Evolutionary conservation across 345 rosid genomes (phyloP).

Genomic region (Salix brachista): DNA sequence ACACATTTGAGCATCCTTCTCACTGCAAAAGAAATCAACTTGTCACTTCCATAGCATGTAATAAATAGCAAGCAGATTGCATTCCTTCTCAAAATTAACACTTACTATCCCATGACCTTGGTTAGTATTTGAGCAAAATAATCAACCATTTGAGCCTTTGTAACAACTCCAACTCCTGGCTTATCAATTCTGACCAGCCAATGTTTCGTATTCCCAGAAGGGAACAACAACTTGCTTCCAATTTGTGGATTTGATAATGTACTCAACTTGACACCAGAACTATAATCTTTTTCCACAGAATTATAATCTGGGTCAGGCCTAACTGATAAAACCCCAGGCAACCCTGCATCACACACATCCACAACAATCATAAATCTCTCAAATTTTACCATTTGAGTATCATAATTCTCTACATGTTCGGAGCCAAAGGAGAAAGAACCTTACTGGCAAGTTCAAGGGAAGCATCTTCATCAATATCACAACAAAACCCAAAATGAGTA

Average conservation of each 20-base stretch:
- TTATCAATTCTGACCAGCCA: constrained; percentile 73
- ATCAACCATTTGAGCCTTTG: constrained; percentile 96
- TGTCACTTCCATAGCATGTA: background rate
- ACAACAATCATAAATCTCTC: background rate
- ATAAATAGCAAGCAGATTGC: background rate
- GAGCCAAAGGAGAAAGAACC: constrained; percentile 11
- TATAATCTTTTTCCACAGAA: constrained; percentile 43
- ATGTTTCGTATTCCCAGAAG: constrained; percentile 48
- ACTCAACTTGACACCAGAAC: constrained; percentile 13
- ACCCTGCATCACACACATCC: constrained; percentile 36
- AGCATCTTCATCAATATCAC: constrained; percentile 62
- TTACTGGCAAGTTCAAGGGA: constrained; percentile 54
- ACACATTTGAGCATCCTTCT: constrained; percentile 89
- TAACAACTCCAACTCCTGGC: constrained; percentile 71
- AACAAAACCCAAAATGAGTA: constrained; percentile 65
- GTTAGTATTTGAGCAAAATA: constrained; percentile 59
- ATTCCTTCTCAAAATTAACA: constrained; percentile 5
- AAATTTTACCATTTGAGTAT: background rate
- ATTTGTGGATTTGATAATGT: constrained; percentile 14
- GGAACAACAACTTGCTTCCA: constrained; percentile 47
- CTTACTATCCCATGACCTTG: constrained; percentile 78
- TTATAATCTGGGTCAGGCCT: constrained; percentile 51
- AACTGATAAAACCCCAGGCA: constrained; percentile 67
- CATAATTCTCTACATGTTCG: background rate
- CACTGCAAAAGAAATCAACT: constrained; percentile 40